Evolutionary conservation across 2,329 filamentous ascomycete genomes (phyloP), one percentile per base, ranked within the genome.

Genomic region (Aspergillus sp.): DNA sequence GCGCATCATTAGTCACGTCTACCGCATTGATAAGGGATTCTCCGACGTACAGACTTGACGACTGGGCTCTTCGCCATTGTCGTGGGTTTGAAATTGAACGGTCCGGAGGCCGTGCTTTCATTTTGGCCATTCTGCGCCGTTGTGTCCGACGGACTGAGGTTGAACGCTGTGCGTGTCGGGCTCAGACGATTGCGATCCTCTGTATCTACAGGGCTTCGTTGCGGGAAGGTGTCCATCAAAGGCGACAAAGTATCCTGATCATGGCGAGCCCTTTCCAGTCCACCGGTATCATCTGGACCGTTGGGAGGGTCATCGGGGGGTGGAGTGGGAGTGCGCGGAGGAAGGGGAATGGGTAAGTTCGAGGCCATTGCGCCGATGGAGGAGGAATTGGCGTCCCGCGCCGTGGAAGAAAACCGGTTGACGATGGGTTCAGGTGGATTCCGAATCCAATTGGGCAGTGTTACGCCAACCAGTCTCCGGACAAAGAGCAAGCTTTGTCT

Each of bases 51-150:
- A 59, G 89, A 88, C 77, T 91, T 93, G 52, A 75, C 64, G 53
- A 91, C 82, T 2, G 89, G 88, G 16, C 81, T 81, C 57, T 88
- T 88, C 14, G 88, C 86, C 68, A 91, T 87, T 43, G 86, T 81
- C 68, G 89, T 87, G 1, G 93, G 89, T 74, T 95, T 85, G 73
- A 97, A 97, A 75, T 97, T 97, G 83, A 99, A 97, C 0, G 93
- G 93, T 36, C 72, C 72, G 10, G 69, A 65, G n/a, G 68, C 59
- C 41, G 68, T 66, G 58, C 68, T 64, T 49, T 72, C 68, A 47
- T 60, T 62, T 52, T 64, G 58, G 45, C 64, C 62, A 61, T 65
- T 64, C 23, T 65, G 59, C 36, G 59, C 54, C 19, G 58, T 54
- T 40, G 62, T 55, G 51, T 73, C 67, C 54, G 62, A 55, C 11